A percentile compares a stretch with the other conserved stretches of the same genome.
Conservation (phyloP, 2,329 filamentous ascomycete species). For the Pseudopithomyces maydicus region DNA sequence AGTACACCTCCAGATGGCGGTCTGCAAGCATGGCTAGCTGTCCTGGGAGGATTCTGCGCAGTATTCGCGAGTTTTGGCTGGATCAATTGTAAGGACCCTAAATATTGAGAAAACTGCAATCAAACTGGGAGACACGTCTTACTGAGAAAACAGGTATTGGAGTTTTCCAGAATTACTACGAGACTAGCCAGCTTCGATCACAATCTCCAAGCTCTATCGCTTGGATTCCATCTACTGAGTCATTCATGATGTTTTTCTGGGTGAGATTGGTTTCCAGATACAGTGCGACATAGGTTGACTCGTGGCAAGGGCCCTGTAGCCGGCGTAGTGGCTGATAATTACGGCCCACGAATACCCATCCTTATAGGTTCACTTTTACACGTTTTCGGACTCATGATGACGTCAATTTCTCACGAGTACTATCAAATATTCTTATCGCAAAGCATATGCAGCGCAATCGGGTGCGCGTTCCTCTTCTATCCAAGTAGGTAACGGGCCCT, state of each 20-base stretch:
- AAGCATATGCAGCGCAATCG: conserved; percentile 54
- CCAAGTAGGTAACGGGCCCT: not conserved
- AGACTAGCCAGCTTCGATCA: conserved; percentile 32
- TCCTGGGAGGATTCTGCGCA: not conserved
- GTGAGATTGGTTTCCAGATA: conserved; percentile 52
- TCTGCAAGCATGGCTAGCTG: not conserved
- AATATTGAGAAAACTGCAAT: no score
- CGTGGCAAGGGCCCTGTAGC: no score
- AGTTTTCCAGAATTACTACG: conserved; percentile 48
- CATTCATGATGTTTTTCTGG: conserved; percentile 51
- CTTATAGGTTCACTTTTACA: no score
- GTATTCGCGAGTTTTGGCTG: conserved; percentile 11
- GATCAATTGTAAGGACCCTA: conserved; percentile 14
- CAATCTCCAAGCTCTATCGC: conserved; percentile 37
- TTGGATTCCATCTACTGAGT: conserved; percentile 46
- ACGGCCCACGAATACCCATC: no score
- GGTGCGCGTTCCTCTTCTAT: conserved; percentile 25
- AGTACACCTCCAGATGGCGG: not conserved
- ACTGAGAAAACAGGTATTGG: conserved; percentile 28
- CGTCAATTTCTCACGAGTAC: conserved; percentile 54
- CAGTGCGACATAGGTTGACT: no score
- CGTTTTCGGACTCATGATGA: no score
- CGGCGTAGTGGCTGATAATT: no score
- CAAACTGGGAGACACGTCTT: no score
- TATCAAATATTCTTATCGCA: conserved; percentile 58